Percentiles rank a stretch among this genome's conserved stretches.
Conservation (phyloP, 768 basidiomycete genomes). For the Dentipellis fragilis region DNA sequence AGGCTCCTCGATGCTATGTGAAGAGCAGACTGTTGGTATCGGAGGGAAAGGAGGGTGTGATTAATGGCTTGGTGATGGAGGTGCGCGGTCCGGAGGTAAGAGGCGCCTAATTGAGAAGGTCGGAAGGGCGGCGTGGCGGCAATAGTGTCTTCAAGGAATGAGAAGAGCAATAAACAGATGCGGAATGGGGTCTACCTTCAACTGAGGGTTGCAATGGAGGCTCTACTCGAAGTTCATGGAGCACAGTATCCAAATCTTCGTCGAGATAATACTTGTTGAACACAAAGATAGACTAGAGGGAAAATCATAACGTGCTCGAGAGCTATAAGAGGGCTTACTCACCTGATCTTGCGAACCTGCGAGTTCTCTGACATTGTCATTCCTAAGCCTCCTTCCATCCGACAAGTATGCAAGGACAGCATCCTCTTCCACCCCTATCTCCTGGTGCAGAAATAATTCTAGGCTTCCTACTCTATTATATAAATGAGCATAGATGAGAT, state of each 20-base stretch:
- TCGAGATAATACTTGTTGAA: conserved; percentile 80
- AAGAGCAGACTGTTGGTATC: conserved; percentile 58
- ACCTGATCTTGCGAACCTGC: conserved; percentile 72
- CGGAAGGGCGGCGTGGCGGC: conserved; percentile 66
- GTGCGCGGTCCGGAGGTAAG: conserved; percentile 55
- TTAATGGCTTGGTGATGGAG: conserved; percentile 54
- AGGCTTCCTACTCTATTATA: conserved; percentile 46
- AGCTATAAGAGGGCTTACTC: conserved; percentile 10
- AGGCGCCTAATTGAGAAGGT: conserved; percentile 53
- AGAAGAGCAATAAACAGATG: background rate
- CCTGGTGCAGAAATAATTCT: conserved; percentile 62
- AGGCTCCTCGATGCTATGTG: conserved; percentile 65
- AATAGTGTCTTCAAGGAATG: conserved; percentile 35
- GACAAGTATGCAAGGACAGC: conserved; percentile 69
- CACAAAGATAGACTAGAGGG: conserved; percentile 56
- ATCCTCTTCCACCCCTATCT: conserved; percentile 62
- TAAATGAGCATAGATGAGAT: conserved; percentile 3
- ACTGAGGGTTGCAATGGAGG: conserved; percentile 59
- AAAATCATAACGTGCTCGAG: background rate
- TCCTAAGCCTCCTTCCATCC: conserved; percentile 65
- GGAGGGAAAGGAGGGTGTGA: conserved; percentile 40
- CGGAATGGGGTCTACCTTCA: conserved; percentile 39
- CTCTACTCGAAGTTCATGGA: conserved; percentile 51
- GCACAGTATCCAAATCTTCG: conserved; percentile 52
- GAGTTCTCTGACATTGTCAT: conserved; percentile 65